Evolutionary conservation across 2,329 filamentous ascomycete genomes (phyloP).

Genomic region (Aspergillus proliferans): DNA sequence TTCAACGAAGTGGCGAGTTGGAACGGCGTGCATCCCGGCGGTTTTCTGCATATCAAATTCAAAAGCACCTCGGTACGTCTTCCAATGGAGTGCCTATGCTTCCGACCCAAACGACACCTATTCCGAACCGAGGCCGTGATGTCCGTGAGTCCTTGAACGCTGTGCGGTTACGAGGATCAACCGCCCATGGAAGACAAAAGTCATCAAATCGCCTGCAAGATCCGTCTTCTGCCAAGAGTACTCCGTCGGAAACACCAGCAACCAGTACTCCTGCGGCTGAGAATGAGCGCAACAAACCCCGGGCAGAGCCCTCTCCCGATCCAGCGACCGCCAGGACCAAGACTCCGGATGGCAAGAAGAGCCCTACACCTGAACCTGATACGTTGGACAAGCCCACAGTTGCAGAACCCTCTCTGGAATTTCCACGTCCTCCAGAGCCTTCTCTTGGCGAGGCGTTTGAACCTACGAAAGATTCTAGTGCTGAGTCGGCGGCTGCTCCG

Average conservation of each 20-base stretch:
- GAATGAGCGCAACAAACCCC: conserved; percentile 32
- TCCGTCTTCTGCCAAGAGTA: conserved; percentile 54
- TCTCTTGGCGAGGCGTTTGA: conserved; percentile 31
- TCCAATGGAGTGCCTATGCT: conserved; percentile 80
- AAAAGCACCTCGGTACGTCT: conserved; percentile 79
- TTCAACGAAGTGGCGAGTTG: conserved; percentile 86
- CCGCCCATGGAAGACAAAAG: conserved; percentile 47
- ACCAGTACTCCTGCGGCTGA: conserved; percentile 55
- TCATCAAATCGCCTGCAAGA: conserved; percentile 51
- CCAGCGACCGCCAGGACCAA: conserved; percentile 38
- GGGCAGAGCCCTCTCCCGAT: conserved; percentile 23
- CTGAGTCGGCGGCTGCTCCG: conserved; percentile 14
- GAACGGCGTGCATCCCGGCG: conserved; percentile 86
- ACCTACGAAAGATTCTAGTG: conserved; percentile 20
- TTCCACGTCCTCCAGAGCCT: conserved; percentile 36
- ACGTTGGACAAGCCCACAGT: conserved; percentile 31
- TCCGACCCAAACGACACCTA: conserved; percentile 49
- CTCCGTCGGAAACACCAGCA: conserved; percentile 30
- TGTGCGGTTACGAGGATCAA: conserved; percentile 55
- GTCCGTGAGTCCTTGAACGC: conserved; percentile 76
- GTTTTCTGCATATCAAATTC: conserved; percentile 95
- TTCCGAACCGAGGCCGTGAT: conserved; percentile 69
- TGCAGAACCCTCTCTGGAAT: conserved; percentile 57
- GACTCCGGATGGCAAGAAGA: conserved; percentile 60
- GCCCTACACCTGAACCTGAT: conserved; percentile 29